phyloP scores from a whole-genome alignment of 495 filamentous ascomycete species.

The Trichoderma orchidacearum region DNA sequence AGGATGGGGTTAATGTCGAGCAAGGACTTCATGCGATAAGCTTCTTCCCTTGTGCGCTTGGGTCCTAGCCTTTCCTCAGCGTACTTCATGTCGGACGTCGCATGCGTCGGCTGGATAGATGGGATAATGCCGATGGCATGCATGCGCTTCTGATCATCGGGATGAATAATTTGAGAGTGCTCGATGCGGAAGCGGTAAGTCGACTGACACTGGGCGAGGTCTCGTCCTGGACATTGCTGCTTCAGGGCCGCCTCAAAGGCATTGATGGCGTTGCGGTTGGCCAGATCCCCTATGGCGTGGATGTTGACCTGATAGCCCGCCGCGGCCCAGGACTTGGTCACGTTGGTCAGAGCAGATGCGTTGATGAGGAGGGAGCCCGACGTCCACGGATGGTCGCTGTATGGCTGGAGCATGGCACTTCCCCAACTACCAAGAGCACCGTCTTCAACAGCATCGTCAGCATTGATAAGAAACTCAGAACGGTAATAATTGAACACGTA shows the following conservation, averaged over 20 bases:
- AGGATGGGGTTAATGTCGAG: conserved; percentile 32
- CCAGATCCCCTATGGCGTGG: conserved; percentile 52
- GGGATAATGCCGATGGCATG: conserved; percentile 42
- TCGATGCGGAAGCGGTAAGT: conserved; percentile 46
- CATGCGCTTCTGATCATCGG: conserved; percentile 43
- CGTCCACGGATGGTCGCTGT: conserved; percentile 39
- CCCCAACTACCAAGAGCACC: conserved; percentile 53
- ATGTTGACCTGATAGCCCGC: conserved; percentile 45
- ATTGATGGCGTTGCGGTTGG: conserved; percentile 43
- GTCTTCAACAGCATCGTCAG: conserved; percentile 33
- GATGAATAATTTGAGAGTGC: conserved; percentile 50
- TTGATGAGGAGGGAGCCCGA: conserved; percentile 48
- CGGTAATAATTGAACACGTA: not conserved
- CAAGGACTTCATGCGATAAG: conserved; percentile 45
- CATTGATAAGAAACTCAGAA: conserved; percentile 7
- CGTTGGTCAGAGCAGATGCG: conserved; percentile 30
- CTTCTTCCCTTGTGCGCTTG: conserved; percentile 29
- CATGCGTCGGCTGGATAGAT: conserved; percentile 55
- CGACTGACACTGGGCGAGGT: conserved; percentile 27
- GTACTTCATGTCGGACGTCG: conserved; percentile 49
- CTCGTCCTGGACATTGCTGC: conserved; percentile 24
- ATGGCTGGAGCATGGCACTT: conserved; percentile 47
- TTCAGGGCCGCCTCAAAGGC: conserved; percentile 33
- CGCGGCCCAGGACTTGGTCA: conserved; percentile 34
- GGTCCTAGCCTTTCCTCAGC: conserved; percentile 39